Base-by-base conservation (phyloP, 768 basidiomycete species). In the Termitomyces sp. region DNA sequence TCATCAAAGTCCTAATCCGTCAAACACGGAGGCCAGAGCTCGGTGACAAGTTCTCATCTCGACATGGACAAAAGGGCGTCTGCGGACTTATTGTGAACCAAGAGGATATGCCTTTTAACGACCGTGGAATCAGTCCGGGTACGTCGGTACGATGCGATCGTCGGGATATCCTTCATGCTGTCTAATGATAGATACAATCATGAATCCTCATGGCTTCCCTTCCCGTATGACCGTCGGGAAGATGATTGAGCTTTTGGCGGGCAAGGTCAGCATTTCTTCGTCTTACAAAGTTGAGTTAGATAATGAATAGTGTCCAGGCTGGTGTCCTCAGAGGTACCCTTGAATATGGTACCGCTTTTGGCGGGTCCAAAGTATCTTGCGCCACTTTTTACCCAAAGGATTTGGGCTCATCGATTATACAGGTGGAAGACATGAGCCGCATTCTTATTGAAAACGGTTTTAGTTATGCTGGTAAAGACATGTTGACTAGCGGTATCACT, bases 131-230 rank as follows among this genome's bases (percentile, higher is more conserved):
- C 65, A 87, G 83, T 67, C 95, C 93, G 50, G 92, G 92, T 91
- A 73, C 60, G 80, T 71, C 45, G 58, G 39, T 54, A 60, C 54
- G 46, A 53, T 61, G 44, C 33, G 1, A 52, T 61, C 55, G 34
- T 58, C 46, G 51, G 51, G 44, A 58, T 44, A 55, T 37, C 42
- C 58, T 44, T 58, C 44, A 58, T 39, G 34, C 61, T 20, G 39
- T 31, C 27, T 7, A 27, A 72, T 49, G 57, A 59, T 51, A 89
- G 96, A 99, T 73, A 93, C 95, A 18, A 97, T 99, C 76, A 98
- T 99, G 96, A 99, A 99, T 71, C 97, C 97, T 3, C 97, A 99
- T 74, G 97, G 97, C 68, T 98, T 99, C 81, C 97, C 97, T 5
- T 96, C 93, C 58, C 91, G 96, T 56, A 98, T 95, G 95, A 99